phyloP scores from a whole-genome alignment of 768 basidiomycete genomes.

The Leccinum arenicola region DNA sequence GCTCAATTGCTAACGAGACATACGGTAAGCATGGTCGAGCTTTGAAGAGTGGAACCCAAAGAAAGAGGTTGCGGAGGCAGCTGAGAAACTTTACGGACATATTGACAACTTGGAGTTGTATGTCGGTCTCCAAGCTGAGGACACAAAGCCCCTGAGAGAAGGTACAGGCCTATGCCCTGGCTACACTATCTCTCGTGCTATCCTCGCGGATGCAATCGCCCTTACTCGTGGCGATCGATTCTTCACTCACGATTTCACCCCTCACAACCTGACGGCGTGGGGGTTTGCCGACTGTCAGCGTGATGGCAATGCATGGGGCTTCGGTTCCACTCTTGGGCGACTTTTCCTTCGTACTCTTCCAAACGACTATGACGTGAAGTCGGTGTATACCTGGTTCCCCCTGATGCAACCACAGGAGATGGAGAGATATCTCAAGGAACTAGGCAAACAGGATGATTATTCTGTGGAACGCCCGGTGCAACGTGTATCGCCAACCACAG shows the following conservation, averaged over 20 bases:
- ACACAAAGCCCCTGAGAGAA: constrained; percentile 66
- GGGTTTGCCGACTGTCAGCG: constrained; percentile 82
- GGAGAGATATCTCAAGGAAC: constrained; percentile 53
- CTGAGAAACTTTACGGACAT: constrained; percentile 74
- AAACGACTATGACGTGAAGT: constrained; percentile 62
- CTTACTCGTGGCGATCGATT: constrained; percentile 83
- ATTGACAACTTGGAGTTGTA: constrained; percentile 81
- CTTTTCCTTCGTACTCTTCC: constrained; percentile 75
- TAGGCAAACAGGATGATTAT: constrained; percentile 55
- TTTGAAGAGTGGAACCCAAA: constrained; percentile 85
- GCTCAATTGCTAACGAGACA: background rate
- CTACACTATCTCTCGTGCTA: constrained; percentile 82
- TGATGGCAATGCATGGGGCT: constrained; percentile 66
- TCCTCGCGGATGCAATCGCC: constrained; percentile 82
- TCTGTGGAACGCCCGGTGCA: constrained; percentile 48
- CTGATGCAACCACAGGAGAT: constrained; percentile 76
- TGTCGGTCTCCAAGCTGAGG: constrained; percentile 76
- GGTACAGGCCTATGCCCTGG: constrained; percentile 87
- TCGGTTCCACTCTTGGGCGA: constrained; percentile 66
- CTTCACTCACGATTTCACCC: constrained; percentile 80
- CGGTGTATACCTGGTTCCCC: constrained; percentile 85
- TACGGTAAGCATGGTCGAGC: constrained; percentile 50
- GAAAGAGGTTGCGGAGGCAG: constrained; percentile 62
- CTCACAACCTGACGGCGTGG: constrained; percentile 79
- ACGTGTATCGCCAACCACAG: constrained; percentile 23